Conservation (phyloP, 2,329 filamentous ascomycete species). For the Aspergillus sojae region DNA sequence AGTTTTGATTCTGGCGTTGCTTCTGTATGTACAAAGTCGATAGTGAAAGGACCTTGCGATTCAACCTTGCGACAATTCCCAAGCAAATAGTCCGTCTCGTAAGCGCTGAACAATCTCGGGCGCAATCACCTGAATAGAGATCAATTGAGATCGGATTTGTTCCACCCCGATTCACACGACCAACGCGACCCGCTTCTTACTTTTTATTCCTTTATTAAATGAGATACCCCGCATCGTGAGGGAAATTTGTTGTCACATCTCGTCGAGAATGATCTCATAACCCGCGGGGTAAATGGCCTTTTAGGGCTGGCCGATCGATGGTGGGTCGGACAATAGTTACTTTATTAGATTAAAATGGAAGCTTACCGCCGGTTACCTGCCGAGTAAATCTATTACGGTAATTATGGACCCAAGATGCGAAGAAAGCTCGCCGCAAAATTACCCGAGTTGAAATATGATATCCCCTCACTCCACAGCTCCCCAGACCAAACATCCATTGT, state of each 20-base stretch:
- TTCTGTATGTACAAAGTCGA: not conserved
- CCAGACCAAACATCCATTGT: not conserved
- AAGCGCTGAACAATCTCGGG: not conserved
- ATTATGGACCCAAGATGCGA: fast-evolving
- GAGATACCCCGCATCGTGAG: not conserved
- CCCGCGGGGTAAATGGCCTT: not conserved
- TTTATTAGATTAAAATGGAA: fast-evolving
- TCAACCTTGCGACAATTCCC: not conserved
- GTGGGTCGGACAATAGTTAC: not conserved
- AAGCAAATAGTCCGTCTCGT: not conserved
- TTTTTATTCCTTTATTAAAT: not conserved
- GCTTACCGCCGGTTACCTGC: fast-evolving
- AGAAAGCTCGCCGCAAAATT: not conserved
- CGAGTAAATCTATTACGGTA: fast-evolving
- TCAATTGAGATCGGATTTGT: not conserved
- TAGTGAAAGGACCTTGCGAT: not conserved
- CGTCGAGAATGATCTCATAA: not conserved
- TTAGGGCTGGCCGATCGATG: not conserved
- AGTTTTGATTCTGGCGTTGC: not conserved
- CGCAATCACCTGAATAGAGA: not conserved
- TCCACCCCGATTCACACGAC: not conserved
- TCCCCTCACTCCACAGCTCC: not conserved
- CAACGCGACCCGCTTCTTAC: not conserved
- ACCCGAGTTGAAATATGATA: not conserved
- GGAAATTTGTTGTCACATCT: not conserved